These are phyloP conservation scores for Dendrocalamus sinicus DNA, from an alignment of 176 grass and related monocot genomes.

Conservation along the genomic window DNA sequence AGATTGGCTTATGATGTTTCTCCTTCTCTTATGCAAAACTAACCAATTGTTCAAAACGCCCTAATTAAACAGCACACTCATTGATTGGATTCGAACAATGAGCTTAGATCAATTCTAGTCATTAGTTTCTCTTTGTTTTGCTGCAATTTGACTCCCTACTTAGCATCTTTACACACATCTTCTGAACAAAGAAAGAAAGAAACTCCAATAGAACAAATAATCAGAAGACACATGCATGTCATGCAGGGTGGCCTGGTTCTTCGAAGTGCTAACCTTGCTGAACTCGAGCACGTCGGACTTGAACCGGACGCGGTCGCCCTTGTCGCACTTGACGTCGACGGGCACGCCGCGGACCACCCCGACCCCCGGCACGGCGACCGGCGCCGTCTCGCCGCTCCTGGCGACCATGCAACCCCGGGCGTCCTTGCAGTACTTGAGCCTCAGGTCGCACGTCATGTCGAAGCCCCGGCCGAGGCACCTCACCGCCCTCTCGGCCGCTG, in stretches of 20 bases:
- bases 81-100: background rate
- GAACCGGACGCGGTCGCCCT: constrained; percentile 82
- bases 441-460: constrained; percentile 81
- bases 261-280: constrained; percentile 56
- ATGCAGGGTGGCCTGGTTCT: background rate
- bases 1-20: background rate
- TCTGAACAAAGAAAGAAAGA: background rate
- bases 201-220: background rate
- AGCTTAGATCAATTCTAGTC: background rate
- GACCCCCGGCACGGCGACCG: constrained; percentile 69
- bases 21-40: background rate
- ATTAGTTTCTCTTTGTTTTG: background rate
- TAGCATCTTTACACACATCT: background rate
- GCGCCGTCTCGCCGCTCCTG: constrained; percentile 55
- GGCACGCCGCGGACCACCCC: constrained; percentile 62
- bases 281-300: constrained; percentile 85
- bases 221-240: background rate
- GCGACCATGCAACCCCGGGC: constrained; percentile 56
- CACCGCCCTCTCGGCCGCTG: constrained; percentile 67
- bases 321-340: constrained; percentile 80
- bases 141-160: background rate
- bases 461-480: constrained; percentile 78
- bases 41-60: background rate
- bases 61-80: background rate
- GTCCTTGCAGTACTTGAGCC: constrained; percentile 78